Percentiles rank a stretch among this genome's conserved stretches.
phyloP scores from a whole-genome alignment of 257 asterid species.

The Solanum clarkiae region DNA sequence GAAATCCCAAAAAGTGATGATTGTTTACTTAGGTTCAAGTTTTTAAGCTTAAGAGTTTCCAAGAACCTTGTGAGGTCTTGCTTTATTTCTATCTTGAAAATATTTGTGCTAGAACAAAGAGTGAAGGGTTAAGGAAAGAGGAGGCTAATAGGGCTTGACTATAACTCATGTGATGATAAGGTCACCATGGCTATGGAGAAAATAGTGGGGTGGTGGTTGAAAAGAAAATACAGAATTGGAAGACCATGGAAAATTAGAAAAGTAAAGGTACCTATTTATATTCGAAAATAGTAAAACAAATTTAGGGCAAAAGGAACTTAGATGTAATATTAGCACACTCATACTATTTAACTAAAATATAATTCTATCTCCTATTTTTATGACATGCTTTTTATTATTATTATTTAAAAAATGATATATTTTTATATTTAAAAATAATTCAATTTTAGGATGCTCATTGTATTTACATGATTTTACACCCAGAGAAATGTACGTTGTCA shows the following conservation, averaged over 20 bases:
- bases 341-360: not conserved
- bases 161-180: not conserved
- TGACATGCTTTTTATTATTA: not conserved
- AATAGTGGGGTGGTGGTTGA: not conserved
- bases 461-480: not conserved
- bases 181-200: not conserved
- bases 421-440: not conserved
- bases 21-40: not conserved
- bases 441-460: not conserved
- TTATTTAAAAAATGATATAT: not conserved
- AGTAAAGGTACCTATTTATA: not conserved
- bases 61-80: not conserved
- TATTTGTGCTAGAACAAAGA: not conserved
- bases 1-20: not conserved
- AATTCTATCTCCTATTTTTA: not conserved
- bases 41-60: not conserved
- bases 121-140: not conserved
- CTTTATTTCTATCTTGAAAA: not conserved
- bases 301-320: not conserved
- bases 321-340: not conserved
- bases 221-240: not conserved
- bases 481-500: not conserved
- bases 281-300: not conserved
- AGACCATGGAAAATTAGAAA: not conserved
- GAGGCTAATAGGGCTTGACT: not conserved